Evolutionary conservation across 306 rosid species (phyloP), one percentile per base, ranked within the genome.

Genomic region (Quercus aquifolioides): DNA sequence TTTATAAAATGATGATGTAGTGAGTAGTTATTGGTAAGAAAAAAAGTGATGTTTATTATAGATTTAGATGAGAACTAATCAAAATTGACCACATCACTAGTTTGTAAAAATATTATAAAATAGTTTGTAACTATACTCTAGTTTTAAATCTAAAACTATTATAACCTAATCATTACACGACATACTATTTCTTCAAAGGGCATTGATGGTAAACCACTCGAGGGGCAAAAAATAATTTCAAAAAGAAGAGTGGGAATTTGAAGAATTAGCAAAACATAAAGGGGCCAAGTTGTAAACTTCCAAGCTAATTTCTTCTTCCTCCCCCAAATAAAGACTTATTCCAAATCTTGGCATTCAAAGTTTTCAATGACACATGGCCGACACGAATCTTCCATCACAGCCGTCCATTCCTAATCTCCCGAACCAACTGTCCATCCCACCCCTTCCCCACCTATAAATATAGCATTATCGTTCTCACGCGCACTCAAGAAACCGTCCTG

Each of bases 371-470:
- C 85, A 84, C 80, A 76, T 73, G 65, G 1, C 54, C 56, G 17
- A 15, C 19, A 80, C 21, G 74, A 19, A 19, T 21, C 19, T 7
- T 3, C 1, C 5, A 73, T 80, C 65, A 26, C 4, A 9, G 2
- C 85, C 83, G 58, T 69, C n/a, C 2, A 73, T 70, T 57, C 14
- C 7, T n/a, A 21, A 26, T 58, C 13, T 12, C 49, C 49, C 4
- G 28, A 20, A 81, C 88, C 41, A 31, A 81, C 88, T 49, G 83
- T 54, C 83, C 12, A 21, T 23, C 2, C 0, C 5, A 33, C 9
- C 9, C 2, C 52, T 7, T 49, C 15, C 14, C 30, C 17, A 20
- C 30, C 20, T 78, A 81, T 81, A 81, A 74, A 77, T 4, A 2
- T 6, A 54, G n/a, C 71, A 77, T 5, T 5, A 13, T 11, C 23